Base-by-base conservation (phyloP, 108 stramenopile species). In the Nitzschia sp. region DNA sequence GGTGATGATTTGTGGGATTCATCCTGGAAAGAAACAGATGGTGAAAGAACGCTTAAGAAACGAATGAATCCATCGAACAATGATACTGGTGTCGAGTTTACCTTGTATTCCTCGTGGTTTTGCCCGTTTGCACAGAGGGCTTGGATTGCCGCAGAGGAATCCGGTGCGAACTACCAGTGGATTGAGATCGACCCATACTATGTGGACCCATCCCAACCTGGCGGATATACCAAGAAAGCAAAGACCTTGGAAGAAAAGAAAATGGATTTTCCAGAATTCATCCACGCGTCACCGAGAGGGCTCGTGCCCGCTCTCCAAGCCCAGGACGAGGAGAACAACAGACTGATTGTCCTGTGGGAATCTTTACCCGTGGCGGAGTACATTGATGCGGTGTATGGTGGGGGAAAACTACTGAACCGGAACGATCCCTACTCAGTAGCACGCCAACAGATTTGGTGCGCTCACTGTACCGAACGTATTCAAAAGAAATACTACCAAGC, bases 111-210 rank as follows among this genome's bases (percentile, higher is more conserved):
- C 41, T 8, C 28, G 6, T 74, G 73, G 73, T 74, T 74, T 54
- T 79, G 78, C 44, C 78, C 78, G 13, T 79, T 67, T 63, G 78
- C 78, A 5, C 78, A 79, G 63, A 72, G 78, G 3, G 78, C 73
- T 17, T 79, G 78, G 78, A 78, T 78, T 46, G 77, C 77, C 27
- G 30, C 58, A 3, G 55, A 68, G 35, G 77, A 78, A 72, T 58
- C 34, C 29, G 70, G 56, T n/a, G 56, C 67, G 21, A 33, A 58
- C 56, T 66, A 63, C 27, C 29, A 58, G n/a, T 60, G 23, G 28
- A 11, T 27, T 4, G 62, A 58, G 36, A 45, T 66, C 15, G 33
- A 74, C 41, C 62, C 62, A 2, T 62, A 74, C 35, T 27, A 74
- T 5, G 62, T 63, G 34, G 66, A 67, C 35, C 26, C 71, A 2